Conservation (phyloP, 129 eudicot genomes). For the Daucus carota region DH1_v3.0 NC_030385.2:24542001-24542500, state of each 20-base stretch:
- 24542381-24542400: slow-evolving; percentile 32
- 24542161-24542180: neutral
- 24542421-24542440: slow-evolving; percentile 38
- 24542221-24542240: slow-evolving; percentile 96
- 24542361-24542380: slow-evolving; percentile 40
- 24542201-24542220: slow-evolving; percentile 78
- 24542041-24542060: slow-evolving; percentile 63
- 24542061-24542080: slow-evolving; percentile 84
- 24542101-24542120: slow-evolving; percentile 82
- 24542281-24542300: slow-evolving; percentile 59
- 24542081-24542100: slow-evolving; percentile 98
- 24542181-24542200: neutral
- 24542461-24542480: slow-evolving; percentile 43
- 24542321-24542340: slow-evolving; percentile 61
- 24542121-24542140: neutral
- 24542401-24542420: slow-evolving; percentile 44
- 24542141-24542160: neutral
- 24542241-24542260: slow-evolving; percentile 70
- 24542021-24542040: slow-evolving; percentile 76
- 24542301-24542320: slow-evolving; percentile 56
- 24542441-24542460: slow-evolving; percentile 43
- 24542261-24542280: slow-evolving; percentile 61
- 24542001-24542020: slow-evolving; percentile 57
- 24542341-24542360: slow-evolving; percentile 52
- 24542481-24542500: slow-evolving; percentile 47